Percentiles rank a stretch among this genome's conserved stretches.
Conservation (phyloP, 495 filamentous ascomycete species). For the Penicillium antarcticum region DNA sequence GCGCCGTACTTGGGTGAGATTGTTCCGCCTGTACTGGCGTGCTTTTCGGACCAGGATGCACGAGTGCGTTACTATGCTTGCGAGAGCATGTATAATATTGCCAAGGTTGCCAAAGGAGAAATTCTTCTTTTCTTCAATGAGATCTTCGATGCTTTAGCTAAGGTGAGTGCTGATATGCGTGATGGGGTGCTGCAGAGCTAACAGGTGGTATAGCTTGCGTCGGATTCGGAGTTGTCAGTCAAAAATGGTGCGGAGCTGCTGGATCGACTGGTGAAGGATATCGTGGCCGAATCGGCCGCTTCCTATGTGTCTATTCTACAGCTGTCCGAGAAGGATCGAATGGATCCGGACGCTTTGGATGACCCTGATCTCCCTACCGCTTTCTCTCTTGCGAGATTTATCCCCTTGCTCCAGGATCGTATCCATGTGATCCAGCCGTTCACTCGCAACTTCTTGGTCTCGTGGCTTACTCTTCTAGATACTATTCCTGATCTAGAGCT, state of each 20-base stretch:
- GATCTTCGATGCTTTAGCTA: slow-evolving; percentile 95
- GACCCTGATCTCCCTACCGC: slow-evolving; percentile 70
- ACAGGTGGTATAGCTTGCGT: slow-evolving; percentile 65
- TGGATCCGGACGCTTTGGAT: slow-evolving; percentile 47
- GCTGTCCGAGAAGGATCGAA: slow-evolving; percentile 36
- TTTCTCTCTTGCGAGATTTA: slow-evolving; percentile 88
- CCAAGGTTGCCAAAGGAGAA: slow-evolving; percentile 98
- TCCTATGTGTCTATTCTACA: slow-evolving; percentile 91
- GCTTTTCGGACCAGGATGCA: slow-evolving; percentile 97
- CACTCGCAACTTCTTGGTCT: slow-evolving; percentile 90
- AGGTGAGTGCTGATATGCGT: slow-evolving; percentile 51
- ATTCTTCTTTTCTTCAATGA: slow-evolving; percentile 96
- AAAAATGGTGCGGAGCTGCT: slow-evolving; percentile 98
- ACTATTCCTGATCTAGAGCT: slow-evolving; percentile 97
- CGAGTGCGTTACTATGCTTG: slow-evolving; percentile 98
- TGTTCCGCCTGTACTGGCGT: slow-evolving; percentile 95
- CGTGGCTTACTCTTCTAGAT: slow-evolving; percentile 92
- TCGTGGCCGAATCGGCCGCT: slow-evolving; percentile 92
- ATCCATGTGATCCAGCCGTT: slow-evolving; percentile 93
- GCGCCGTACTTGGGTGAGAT: slow-evolving; percentile 88
- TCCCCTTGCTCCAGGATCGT: slow-evolving; percentile 87
- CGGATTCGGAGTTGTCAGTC: slow-evolving; percentile 92
- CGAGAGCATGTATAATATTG: slow-evolving; percentile 99
- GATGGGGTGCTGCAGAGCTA: slow-evolving; percentile 3
- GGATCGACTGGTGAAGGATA: slow-evolving; percentile 95